A percentile compares a stretch with the other conserved stretches of the same genome.
phyloP scores from a whole-genome alignment of 768 basidiomycete species.

The Thelephora aurantiotincta region DNA sequence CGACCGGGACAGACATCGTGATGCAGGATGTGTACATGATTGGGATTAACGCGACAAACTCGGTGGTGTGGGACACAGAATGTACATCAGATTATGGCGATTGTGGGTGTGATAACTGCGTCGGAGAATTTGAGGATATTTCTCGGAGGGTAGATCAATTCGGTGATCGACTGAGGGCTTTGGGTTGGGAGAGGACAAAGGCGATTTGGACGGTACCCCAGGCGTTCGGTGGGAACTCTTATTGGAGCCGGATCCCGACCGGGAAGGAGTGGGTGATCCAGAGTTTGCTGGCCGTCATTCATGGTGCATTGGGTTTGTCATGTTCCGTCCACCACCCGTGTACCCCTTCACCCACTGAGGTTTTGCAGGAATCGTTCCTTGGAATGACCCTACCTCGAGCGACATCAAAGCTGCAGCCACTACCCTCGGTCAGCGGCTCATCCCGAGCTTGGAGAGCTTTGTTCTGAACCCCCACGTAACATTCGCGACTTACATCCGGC shows the following conservation, averaged over 20 bases:
- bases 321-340: conserved; percentile 11
- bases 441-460: conserved; percentile 14
- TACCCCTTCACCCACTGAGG: neutral
- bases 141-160: conserved; percentile 55
- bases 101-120: conserved; percentile 64
- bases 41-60: conserved; percentile 49
- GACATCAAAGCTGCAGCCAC: conserved; percentile 25
- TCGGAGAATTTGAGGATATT: conserved; percentile 55
- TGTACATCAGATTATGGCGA: conserved; percentile 57
- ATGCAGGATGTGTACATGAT: conserved; percentile 52
- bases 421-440: conserved; percentile 18
- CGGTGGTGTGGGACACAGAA: conserved; percentile 25
- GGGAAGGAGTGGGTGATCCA: conserved; percentile 59
- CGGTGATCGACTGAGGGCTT: conserved; percentile 37
- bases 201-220: conserved; percentile 74
- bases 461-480: conserved; percentile 15
- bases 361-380: conserved; percentile 20
- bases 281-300: conserved; percentile 53
- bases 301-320: conserved; percentile 39
- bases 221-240: conserved; percentile 48
- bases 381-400: conserved; percentile 26
- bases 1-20: conserved; percentile 53
- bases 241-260: conserved; percentile 49
- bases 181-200: conserved; percentile 57
- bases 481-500: conserved; percentile 11